Evolutionary conservation across 805 yeast species (phyloP).

Genomic region (Sugiyamaella marilandica): DNA sequence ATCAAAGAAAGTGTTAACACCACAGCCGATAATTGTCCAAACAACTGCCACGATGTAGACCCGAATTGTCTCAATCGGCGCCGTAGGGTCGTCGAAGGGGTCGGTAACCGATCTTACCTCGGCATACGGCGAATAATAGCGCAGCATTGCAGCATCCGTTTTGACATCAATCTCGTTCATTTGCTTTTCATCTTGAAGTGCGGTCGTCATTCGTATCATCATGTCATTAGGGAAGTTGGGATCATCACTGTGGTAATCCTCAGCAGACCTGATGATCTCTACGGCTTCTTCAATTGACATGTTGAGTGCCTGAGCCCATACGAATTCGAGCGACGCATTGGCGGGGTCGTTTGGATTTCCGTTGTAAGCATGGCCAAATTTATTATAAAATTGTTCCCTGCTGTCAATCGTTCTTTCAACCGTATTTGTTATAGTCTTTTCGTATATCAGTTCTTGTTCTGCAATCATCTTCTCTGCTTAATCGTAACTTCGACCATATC

Average conservation of each 20-base stretch:
- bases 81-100: constrained; percentile 44
- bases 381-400: neutral
- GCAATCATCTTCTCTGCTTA: no score
- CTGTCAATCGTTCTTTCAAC: no score
- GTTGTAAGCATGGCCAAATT: neutral
- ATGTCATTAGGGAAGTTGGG: neutral
- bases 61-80: constrained; percentile 46
- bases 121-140: constrained; percentile 48
- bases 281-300: neutral
- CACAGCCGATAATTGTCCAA: constrained; percentile 50
- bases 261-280: neutral
- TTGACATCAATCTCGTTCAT: constrained; percentile 21
- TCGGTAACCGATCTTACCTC: constrained; percentile 54
- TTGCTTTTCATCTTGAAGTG: neutral
- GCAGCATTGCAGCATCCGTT: constrained; percentile 39
- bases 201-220: neutral
- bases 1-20: constrained; percentile 52
- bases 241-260: neutral
- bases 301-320: neutral
- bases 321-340: neutral
- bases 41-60: constrained; percentile 36
- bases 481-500: no score
- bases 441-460: no score
- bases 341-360: neutral
- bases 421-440: no score